phyloP scores from a whole-genome alignment of 768 basidiomycete species.

The Coprinopsis marcescibilis region DNA sequence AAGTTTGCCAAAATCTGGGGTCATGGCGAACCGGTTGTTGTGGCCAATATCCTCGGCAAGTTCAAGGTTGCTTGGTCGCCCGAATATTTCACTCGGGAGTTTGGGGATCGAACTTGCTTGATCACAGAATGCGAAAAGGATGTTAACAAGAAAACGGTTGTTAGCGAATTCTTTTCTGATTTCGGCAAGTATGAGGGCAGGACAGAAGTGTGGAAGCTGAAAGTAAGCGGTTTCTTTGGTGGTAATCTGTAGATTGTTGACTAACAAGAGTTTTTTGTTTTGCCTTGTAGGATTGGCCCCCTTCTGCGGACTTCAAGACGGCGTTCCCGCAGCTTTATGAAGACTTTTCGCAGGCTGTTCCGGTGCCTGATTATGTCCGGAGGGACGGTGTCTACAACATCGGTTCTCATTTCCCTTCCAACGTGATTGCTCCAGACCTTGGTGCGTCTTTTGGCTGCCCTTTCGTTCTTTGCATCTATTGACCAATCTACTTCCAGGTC shows the following conservation, averaged over 20 bases:
- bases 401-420: conserved; percentile 81
- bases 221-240: conserved; percentile 41
- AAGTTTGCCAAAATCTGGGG: conserved; percentile 69
- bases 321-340: conserved; percentile 81
- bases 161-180: conserved; percentile 71
- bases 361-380: conserved; percentile 86
- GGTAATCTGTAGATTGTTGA: not conserved
- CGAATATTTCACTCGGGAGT: conserved; percentile 67
- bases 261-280: not conserved
- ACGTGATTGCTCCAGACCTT: conserved; percentile 74
- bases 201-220: conserved; percentile 65
- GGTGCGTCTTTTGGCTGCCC: conserved; percentile 35
- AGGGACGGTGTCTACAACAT: conserved; percentile 87
- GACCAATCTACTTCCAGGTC: conserved; percentile 47
- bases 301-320: conserved; percentile 76
- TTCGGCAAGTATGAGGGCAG: conserved; percentile 68
- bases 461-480: conserved; percentile 10
- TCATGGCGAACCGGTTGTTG: conserved; percentile 70
- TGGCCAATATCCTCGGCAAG: conserved; percentile 56
- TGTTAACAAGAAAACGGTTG: conserved; percentile 51
- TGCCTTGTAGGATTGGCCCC: conserved; percentile 78
- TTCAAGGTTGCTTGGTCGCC: conserved; percentile 78
- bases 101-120: conserved; percentile 56
- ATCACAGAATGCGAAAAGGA: conserved; percentile 84
- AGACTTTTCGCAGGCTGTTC: conserved; percentile 79